Evolutionary conservation across 176 grass and related monocot genomes (phyloP), one percentile per base, ranked within the genome.

Genomic region (Alloteropsis semialata): DNA sequence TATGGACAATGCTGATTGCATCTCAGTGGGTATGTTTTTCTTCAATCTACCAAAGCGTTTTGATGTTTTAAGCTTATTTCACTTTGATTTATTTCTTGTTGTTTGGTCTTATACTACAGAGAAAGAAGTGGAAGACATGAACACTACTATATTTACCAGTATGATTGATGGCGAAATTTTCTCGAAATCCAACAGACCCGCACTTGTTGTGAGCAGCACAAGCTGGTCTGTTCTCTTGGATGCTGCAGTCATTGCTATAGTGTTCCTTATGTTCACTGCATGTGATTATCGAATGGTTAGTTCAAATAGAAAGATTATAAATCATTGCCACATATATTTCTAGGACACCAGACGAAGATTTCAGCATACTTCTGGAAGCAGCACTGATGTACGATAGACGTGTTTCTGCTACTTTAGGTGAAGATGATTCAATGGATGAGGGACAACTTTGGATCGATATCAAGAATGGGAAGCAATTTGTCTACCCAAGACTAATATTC

Each of bases 271-370:
- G 49, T 46, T 39, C 33, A 61, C 16, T 55, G 13, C 36, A 54
- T 48, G 2, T 37, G 58, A 76, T 56, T 84, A 43, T 29, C 24
- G 16, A 80, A 19, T 8, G 17, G 50, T 74, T 82, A 75, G 25
- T 66, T 60, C 10, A 65, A 55, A 72, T 72, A 71, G 22, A 34
- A 33, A 30, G 34, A 2, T 6, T 49, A 57, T 16, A 25, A 81
- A 66, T 19, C 36, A 53, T 56, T 72, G 27, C 19, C 17, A n/a
- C 41, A 16, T 92, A 64, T 79, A 73, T 89, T 73, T 44, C 85
- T 33, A 99, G 97, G 97, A 96, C 97, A 38, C 87, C 84, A 44
- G 97, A 99, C 78, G 97, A 99, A 78, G 93, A 99, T 96, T 99
- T 99, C 75, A 90, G 89, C 74, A 92, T 96, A 80, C 97, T 99